These are phyloP conservation scores for Entomortierella beljakovae DNA, from an alignment of 192 early-diverging fungal species.

Conservation along the genomic window DNA sequence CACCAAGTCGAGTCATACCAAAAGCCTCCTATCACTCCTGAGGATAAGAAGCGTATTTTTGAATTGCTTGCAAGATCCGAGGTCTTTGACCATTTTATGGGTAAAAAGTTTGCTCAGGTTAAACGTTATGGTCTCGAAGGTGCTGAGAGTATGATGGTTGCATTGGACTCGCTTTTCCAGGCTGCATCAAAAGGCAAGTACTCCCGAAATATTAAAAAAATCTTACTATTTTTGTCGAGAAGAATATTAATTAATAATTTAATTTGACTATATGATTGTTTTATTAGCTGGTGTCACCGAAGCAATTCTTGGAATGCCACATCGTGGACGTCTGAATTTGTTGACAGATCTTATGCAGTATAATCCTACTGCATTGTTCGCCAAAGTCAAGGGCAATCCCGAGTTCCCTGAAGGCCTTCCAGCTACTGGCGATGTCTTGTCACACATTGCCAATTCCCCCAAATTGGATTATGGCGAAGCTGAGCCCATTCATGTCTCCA, in stretches of 20 bases:
- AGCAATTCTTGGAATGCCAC: constrained; percentile 95
- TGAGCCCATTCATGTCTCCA: constrained; percentile 80
- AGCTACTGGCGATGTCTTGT: constrained; percentile 92
- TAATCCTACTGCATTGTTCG: constrained; percentile 85
- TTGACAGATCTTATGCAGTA: constrained; percentile 90
- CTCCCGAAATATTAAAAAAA: not conserved
- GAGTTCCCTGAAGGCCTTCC: constrained; percentile 86
- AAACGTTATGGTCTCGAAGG: constrained; percentile 98
- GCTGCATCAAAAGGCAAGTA: constrained; percentile 67
- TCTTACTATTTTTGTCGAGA: not conserved
- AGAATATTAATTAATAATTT: not conserved
- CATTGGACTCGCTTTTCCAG: constrained; percentile 88
- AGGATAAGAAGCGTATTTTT: constrained; percentile 81
- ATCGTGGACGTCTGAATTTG: constrained; percentile 95
- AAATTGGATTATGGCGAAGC: constrained; percentile 77
- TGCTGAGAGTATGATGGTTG: constrained; percentile 95
- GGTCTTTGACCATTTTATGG: constrained; percentile 98
- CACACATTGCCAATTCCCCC: constrained; percentile 84
- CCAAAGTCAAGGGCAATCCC: constrained; percentile 94
- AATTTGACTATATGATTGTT: not conserved
- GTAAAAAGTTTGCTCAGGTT: constrained; percentile 95
- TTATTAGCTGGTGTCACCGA: constrained; percentile 79
- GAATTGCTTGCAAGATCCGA: constrained; percentile 85
- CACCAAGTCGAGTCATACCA: constrained; percentile 84
- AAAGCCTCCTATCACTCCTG: constrained; percentile 61